Conservation (phyloP, 169 alveolate genomes). For the Condylostoma magnum region DNA sequence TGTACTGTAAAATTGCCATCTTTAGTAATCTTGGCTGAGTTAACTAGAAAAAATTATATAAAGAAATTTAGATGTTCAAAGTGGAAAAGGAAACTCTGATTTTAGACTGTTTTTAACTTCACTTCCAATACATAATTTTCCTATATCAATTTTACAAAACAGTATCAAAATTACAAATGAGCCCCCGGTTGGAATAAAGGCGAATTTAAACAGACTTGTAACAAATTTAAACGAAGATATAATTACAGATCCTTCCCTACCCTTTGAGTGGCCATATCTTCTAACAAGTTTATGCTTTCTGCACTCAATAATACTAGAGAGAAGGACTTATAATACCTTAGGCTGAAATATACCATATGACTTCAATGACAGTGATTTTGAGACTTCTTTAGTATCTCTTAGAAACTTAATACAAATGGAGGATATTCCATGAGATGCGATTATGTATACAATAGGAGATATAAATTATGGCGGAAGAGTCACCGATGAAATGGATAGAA, state of each 20-base stretch:
- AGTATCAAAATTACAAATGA: slow-evolving; percentile 92
- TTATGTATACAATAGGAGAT: slow-evolving; percentile 73
- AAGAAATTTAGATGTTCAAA: too few species aligned
- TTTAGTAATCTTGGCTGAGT: slow-evolving; percentile 91
- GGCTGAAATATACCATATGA: slow-evolving; percentile 89
- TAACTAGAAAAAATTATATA: slow-evolving; percentile 86
- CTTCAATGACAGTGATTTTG: slow-evolving; percentile 82
- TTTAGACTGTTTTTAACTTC: slow-evolving; percentile 91
- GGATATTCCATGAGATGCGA: slow-evolving; percentile 75
- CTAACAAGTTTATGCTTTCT: too few species aligned
- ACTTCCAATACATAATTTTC: slow-evolving; percentile 73
- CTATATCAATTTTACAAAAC: slow-evolving; percentile 83
- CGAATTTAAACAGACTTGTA: slow-evolving; percentile 80
- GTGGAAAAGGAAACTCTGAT: too few species aligned
- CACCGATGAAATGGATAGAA: slow-evolving; percentile 84
- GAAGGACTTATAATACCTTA: slow-evolving; percentile 83
- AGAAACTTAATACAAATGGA: slow-evolving; percentile 78
- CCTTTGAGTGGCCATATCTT: too few species aligned
- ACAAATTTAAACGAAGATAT: too few species aligned
- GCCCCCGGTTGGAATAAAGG: slow-evolving; percentile 93
- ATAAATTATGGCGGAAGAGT: slow-evolving; percentile 90
- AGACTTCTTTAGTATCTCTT: slow-evolving; percentile 67
- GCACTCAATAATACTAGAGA: slow-evolving; percentile 82
- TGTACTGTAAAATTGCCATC: slow-evolving; percentile 92
- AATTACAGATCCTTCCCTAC: too few species aligned